Evolutionary conservation across 2,329 filamentous ascomycete species (phyloP), one percentile per base, ranked within the genome.

Genomic region (Penicillium sp.): DNA sequence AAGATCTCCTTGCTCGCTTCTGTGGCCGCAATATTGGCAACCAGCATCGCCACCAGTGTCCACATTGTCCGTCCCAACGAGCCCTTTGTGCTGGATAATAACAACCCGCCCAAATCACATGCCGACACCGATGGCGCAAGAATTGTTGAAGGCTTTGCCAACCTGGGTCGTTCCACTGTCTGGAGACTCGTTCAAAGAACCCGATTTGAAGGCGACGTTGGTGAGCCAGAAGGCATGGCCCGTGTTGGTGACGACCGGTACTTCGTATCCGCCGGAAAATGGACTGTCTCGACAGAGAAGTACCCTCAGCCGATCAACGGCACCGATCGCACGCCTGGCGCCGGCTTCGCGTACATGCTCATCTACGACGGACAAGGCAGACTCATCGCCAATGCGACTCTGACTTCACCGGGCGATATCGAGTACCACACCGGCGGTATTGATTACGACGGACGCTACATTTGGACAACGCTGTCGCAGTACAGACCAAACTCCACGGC

Each of bases 231-330:
- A 49, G 74, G 75, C 3, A 70, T 77, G 38, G 67, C 74, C 10
- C 68, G 71, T 3, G 51, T 77, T 0, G 65, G 69, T 6, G 51
- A 65, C 16, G 65, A 75, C 34, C 70, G 73, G 13, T 75, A 71
- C 44, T 64, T 76, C 48, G 64, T 77, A 31, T 71, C 69, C 18
- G 67, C 69, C 8, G 73, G 70, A 14, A 69, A 76, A 53, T 76
- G 72, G 54, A 74, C 66, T 3, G 55, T 60, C 18, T 59, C 59
- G 1, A 75, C 71, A 3, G 42, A 64, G 11, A 69, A 69, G 45
- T 74, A 69, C 51, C 49, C 55, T 39, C 43, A 81, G 66, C 82
- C 82, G 76, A 80, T 84, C 40, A 27, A 27, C 24, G 24, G 24
- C 24, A 27, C 24, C 24, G 24, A 27, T 27, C 24, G 24, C 9